Base-by-base conservation (phyloP, 1,284 basidiomycete species). In the Cryptococcus sp. region DNA sequence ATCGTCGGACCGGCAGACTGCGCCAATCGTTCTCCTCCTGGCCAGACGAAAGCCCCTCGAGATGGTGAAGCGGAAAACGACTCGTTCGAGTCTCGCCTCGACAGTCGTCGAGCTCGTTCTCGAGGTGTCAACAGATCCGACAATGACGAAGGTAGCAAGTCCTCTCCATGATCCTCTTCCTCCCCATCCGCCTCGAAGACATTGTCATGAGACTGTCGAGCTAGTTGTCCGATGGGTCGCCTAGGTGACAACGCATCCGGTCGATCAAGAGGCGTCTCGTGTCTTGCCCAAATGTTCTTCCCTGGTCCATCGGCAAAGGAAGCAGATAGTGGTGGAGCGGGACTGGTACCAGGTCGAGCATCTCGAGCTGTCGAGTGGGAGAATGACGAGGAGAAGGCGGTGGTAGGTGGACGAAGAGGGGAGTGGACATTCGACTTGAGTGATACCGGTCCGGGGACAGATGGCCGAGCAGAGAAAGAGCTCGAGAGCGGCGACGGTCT, bases 111-210 rank as follows among this genome's bases (percentile, higher is more conserved):
- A 28, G 81, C 84, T 46, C 79, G 76, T 69, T 94, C 91, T 53
- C 84, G 85, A 0, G 87, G 87, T 0, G 88, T 93, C 38, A 94
- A 75, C 16, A 94, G 76, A 53, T 93, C 89, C n/a, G 82, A 86
- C 43, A 94, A 74, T 7, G 84, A 87, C 46, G 86, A 84, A 0
- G 90, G 90, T 24, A 94, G 69, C 65, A 93, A 85, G 50, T 90
- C 89, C 63, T 95, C 90, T 45, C 87, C 71, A 57, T 89, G 85
- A 38, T 70, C 69, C 34, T 66, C 58, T 43, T 63, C 67, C 37
- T 65, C 59, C 3, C 36, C 23, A 14, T 48, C 47, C 10, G n/a
- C 37, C 25, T 58, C 58, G 36, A 66, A 61, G 5, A 62, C 58
- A 31, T 56, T 56, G 14, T 50, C 40, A 9, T 43, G 43, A 11